Conservation (phyloP, 371 early-diverging fungal species). For the Syncephalis plumigaleata region DNA sequence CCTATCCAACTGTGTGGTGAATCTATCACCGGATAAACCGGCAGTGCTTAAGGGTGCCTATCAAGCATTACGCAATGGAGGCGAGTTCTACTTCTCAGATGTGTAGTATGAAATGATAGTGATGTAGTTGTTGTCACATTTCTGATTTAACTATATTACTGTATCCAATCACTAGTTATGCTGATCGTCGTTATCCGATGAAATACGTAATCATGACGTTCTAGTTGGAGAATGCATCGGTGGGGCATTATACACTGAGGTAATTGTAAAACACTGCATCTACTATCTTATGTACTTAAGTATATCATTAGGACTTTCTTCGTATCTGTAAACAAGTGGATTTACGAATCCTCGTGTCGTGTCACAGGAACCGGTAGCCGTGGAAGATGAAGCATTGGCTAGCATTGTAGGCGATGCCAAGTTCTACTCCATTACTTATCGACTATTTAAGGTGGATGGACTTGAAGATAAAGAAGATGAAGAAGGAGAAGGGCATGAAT, state of each 20-base stretch:
- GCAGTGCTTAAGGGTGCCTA: slow-evolving; percentile 19
- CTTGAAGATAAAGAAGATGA: background rate
- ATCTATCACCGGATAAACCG: slow-evolving; percentile 25
- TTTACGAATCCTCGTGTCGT: background rate
- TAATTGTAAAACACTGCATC: background rate
- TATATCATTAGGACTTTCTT: background rate
- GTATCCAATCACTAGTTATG: background rate
- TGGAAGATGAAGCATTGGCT: background rate
- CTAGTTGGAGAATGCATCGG: background rate
- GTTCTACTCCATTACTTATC: slow-evolving; percentile 1
- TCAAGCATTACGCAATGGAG: slow-evolving; percentile 4
- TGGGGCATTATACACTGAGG: background rate
- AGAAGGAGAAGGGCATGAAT: background rate
- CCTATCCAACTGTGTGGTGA: slow-evolving; percentile 24
- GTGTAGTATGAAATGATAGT: background rate
- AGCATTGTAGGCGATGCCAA: background rate
- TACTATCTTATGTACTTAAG: background rate
- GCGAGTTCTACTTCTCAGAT: slow-evolving; percentile 1
- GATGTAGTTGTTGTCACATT: too few relatives aligned
- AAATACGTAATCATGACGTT: background rate
- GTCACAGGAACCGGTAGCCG: background rate
- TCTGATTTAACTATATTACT: too few relatives aligned
- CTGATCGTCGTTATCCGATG: background rate
- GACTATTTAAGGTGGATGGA: background rate
- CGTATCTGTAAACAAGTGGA: background rate